Evolutionary conservation across 2,329 filamentous ascomycete species (phyloP), one percentile per base, ranked within the genome.

Genomic region (Albophoma yamanashiensis): DNA sequence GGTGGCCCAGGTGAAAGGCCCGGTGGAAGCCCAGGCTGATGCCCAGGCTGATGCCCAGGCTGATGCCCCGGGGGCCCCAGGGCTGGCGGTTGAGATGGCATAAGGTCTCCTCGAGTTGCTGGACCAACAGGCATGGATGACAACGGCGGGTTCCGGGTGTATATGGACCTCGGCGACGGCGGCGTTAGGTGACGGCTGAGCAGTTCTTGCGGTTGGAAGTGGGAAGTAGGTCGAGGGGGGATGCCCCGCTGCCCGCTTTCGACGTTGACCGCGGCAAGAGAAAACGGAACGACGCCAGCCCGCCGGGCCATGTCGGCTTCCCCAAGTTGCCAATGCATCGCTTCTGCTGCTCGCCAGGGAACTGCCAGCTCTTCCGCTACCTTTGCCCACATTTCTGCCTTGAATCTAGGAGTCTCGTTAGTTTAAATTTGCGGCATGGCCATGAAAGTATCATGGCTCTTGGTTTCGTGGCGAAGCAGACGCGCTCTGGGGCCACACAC

Each of bases 321-420:
- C 63, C 93, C 93, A 59, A 99, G 81, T 70, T 96, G 89, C 93
- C 94, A 99, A 75, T 97, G 94, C 92, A 97, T 97, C 5, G 91
- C 92, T 75, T 99, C 93, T 56, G 91, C 93, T 22, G 94, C 92
- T 69, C 94, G 84, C 93, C 93, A 97, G 42, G 93, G 94, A 60
- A 97, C 88, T 38, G 87, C 87, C 87, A 99, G 93, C 74, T 97
- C 93, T 72, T 94, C 91, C 50, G 92, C 92, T 27, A 97, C 89
- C 69, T 93, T 94, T 62, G 90, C 87, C 93, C 93, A 99, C 91
- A 97, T 97, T 71, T 97, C 92, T 64, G 90, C 86, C 75, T 97
- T 97, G 79, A 97, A 96, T 74, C 93, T 97, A 71, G 6, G 27
- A 25, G 52, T 14, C 20, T 40, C 60, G 64, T 70, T 61, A 71